Evolutionary conservation across 2,329 filamentous ascomycete genomes (phyloP).

Genomic region (Aspergillus fischeri): DNA sequence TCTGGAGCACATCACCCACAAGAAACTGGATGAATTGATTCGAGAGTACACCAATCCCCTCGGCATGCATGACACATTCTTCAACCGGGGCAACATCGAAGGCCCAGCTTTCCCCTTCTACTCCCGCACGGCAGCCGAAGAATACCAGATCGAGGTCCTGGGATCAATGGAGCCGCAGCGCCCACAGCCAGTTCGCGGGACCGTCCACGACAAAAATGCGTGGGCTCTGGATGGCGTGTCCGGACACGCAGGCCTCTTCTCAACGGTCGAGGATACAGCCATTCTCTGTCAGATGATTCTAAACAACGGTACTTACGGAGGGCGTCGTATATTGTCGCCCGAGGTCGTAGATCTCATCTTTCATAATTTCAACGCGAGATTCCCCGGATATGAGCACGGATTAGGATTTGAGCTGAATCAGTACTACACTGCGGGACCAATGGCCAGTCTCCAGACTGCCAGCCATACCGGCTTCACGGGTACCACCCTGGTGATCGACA

Average conservation of each 20-base stretch:
- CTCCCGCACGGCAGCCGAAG: constrained; percentile 25
- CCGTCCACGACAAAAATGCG: constrained; percentile 37
- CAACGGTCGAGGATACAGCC: constrained; percentile 28
- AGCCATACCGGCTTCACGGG: constrained; percentile 27
- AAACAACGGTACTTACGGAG: constrained; percentile 35
- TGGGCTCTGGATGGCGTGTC: constrained; percentile 33
- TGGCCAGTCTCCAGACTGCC: constrained; percentile 20
- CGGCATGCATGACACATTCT: constrained; percentile 31
- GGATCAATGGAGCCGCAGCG: constrained; percentile 28
- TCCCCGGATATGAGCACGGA: constrained; percentile 25
- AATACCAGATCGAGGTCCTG: constrained; percentile 30
- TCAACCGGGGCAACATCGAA: constrained; percentile 32
- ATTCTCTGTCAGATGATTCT: constrained; percentile 36
- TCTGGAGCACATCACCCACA: constrained; percentile 26
- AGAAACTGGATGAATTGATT: constrained; percentile 23
- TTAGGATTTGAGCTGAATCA: constrained; percentile 33
- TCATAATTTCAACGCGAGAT: constrained; percentile 28
- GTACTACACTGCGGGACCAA: constrained; percentile 29
- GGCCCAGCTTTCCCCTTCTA: constrained; percentile 20
- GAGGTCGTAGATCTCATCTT: constrained; percentile 31
- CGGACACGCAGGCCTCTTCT: constrained; percentile 36
- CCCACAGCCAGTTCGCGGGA: constrained; percentile 37
- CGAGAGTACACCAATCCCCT: constrained; percentile 20
- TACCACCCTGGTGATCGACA: constrained; percentile 23
- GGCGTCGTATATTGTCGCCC: constrained; percentile 22